A percentile compares a stretch with the other conserved stretches of the same genome.
These are phyloP conservation scores for Aechmea fasciata DNA, from an alignment of 176 grass and related monocot genomes.

Conservation along the genomic window DNA sequence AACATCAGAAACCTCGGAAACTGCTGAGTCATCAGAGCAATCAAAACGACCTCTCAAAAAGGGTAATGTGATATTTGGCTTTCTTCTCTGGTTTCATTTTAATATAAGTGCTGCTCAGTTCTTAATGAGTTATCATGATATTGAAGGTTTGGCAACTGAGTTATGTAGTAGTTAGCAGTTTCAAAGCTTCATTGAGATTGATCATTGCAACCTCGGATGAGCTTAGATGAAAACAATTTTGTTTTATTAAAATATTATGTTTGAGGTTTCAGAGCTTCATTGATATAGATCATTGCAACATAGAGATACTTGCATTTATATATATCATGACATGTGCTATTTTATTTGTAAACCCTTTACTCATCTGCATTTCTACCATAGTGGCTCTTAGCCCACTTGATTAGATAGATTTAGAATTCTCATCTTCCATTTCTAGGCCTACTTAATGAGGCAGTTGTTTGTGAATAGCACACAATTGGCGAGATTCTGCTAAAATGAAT, in stretches of 20 bases:
- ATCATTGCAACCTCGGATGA: too few relatives aligned
- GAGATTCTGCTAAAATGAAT: too few relatives aligned
- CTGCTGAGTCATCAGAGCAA: conserved; percentile 34
- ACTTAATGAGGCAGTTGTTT: too few relatives aligned
- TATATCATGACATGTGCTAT: not conserved
- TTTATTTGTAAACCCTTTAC: not conserved
- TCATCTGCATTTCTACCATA: not conserved
- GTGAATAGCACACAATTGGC: too few relatives aligned
- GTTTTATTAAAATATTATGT: too few relatives aligned
- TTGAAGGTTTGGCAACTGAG: not conserved
- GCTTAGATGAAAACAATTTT: too few relatives aligned
- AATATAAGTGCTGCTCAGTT: too few relatives aligned
- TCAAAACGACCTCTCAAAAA: conserved; percentile 61
- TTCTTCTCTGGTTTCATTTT: not conserved
- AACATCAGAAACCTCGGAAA: conserved; percentile 36
- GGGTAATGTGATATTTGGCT: conserved; percentile 26
- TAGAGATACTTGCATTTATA: too few relatives aligned
- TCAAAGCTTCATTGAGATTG: too few relatives aligned
- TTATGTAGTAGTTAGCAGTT: not conserved
- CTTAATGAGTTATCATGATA: not conserved
- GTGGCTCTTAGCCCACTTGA: not conserved
- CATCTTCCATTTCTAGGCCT: too few relatives aligned
- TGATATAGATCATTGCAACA: too few relatives aligned
- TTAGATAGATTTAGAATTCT: not conserved
- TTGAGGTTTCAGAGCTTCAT: too few relatives aligned